Evolutionary conservation across 441 rosid genomes (phyloP), one percentile per base, ranked within the genome.

Genomic region (Aquilaria agallochum): DNA sequence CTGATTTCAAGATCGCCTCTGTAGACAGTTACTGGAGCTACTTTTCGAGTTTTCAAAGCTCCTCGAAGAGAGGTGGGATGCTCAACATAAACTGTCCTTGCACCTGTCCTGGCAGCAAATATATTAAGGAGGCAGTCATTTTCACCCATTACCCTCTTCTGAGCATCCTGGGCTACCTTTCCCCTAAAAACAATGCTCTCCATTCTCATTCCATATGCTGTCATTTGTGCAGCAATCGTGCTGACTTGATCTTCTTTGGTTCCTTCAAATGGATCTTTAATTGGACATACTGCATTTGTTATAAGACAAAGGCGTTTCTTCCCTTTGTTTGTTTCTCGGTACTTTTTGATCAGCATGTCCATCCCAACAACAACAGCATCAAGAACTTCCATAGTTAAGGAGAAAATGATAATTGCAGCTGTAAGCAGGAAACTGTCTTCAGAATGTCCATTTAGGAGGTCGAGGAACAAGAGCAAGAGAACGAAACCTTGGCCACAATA

Each of bases 341-440:
- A 91, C 65, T 65, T 83, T 72, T 91, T 94, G 59, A 94, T 91
- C 75, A 94, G 74, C 88, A 91, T 84, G 76, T 94, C 97, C 90
- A 94, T 83, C 61, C 97, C 99, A 70, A 94, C 96, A 76, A 89
- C 88, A 62, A 94, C 62, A 65, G 94, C 96, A 80, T 91, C 99
- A 75, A 91, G 81, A 84, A 84, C 97, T 94, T 74, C 51, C 31
- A 51, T 62, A 75, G 87, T 87, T 74, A 94, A 87, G 92, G 89
- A 57, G 76, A 67, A 65, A 67, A 74, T 0, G 42, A 7, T 40
- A 40, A 40, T 10, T 40, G 55, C 34, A 44, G 30, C 5, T 50
- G 64, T 48, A 15, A 36, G 60, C 53, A 63, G 27, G 30, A 60
- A 40, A 40, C 45, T 40, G 9, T 40, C 45, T 40, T 40, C 5